Conservation (phyloP, 306 rosid genomes). For the Canavalia ensiformis region DNA sequence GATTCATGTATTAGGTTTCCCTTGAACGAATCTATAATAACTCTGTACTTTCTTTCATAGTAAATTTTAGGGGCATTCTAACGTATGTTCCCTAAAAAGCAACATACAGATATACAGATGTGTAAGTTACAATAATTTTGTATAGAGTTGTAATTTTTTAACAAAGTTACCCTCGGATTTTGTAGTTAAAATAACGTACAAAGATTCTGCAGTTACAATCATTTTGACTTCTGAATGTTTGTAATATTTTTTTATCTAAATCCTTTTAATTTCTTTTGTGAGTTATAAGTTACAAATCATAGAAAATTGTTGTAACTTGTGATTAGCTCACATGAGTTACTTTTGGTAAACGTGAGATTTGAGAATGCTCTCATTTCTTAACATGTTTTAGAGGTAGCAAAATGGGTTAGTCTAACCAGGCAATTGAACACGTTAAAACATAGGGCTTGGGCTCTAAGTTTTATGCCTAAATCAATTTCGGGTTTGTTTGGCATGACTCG, state of each 20-base stretch:
- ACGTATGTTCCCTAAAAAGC: neutral
- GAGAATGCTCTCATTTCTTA: neutral
- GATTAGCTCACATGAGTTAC: neutral
- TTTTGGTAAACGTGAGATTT: neutral
- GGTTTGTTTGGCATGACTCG: no score
- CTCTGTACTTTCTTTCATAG: neutral
- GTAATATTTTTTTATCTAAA: neutral
- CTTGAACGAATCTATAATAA: neutral
- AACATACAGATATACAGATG: neutral
- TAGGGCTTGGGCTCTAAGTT: no score
- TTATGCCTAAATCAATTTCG: no score
- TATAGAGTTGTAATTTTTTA: neutral
- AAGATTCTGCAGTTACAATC: neutral
- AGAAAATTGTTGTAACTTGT: neutral
- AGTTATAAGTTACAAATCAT: neutral
- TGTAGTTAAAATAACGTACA: conserved; percentile 6
- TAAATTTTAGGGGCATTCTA: neutral
- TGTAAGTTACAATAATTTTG: neutral
- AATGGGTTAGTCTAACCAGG: no score
- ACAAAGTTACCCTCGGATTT: neutral
- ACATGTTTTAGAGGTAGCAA: neutral
- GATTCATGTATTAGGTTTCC: neutral
- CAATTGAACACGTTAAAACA: no score
- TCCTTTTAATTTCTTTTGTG: neutral
- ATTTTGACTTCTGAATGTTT: neutral